A percentile compares a stretch with the other conserved stretches of the same genome.
These are phyloP conservation scores for Leccinum aurantiacum DNA, from an alignment of 768 basidiomycete genomes.

Conservation along the genomic window DNA sequence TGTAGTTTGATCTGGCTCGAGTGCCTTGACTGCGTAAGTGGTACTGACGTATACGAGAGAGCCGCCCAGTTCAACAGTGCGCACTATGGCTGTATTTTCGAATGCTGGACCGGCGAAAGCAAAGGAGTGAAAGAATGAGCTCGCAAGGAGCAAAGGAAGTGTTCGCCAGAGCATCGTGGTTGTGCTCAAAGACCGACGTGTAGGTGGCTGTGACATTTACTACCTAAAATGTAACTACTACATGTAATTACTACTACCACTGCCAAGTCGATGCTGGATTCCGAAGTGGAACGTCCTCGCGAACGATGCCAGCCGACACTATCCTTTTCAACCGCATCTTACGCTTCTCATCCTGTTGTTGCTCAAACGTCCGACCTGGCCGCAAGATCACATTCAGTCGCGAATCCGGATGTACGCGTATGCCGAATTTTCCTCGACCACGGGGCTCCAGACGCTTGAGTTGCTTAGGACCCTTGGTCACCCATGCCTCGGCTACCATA, in stretches of 20 bases:
- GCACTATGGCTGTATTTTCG: constrained; percentile 88
- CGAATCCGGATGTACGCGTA: constrained; percentile 74
- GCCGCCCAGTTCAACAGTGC: constrained; percentile 87
- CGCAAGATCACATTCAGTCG: constrained; percentile 73
- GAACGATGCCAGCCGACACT: constrained; percentile 73
- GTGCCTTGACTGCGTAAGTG: constrained; percentile 79
- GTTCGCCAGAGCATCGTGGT: constrained; percentile 48
- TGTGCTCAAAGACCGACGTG: constrained; percentile 22
- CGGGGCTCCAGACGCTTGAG: constrained; percentile 73
- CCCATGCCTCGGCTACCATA: constrained; percentile 85
- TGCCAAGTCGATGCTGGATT: constrained; percentile 74
- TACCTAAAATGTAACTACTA: background rate
- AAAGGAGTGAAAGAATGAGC: constrained; percentile 41
- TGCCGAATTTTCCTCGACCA: constrained; percentile 79
- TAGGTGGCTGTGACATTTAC: constrained; percentile 20
- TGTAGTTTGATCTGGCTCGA: constrained; percentile 54
- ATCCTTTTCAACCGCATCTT: constrained; percentile 71
- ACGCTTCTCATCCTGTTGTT: constrained; percentile 61
- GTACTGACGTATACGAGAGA: constrained; percentile 86
- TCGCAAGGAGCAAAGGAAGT: constrained; percentile 45
- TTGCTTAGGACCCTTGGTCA: constrained; percentile 73
- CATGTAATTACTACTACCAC: constrained; percentile 56
- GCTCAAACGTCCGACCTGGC: constrained; percentile 76
- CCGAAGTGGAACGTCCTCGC: constrained; percentile 79
- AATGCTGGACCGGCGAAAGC: constrained; percentile 53